These are phyloP conservation scores for Heritiera littoralis DNA, from an alignment of 345 rosid species.

Conservation along the genomic window DNA sequence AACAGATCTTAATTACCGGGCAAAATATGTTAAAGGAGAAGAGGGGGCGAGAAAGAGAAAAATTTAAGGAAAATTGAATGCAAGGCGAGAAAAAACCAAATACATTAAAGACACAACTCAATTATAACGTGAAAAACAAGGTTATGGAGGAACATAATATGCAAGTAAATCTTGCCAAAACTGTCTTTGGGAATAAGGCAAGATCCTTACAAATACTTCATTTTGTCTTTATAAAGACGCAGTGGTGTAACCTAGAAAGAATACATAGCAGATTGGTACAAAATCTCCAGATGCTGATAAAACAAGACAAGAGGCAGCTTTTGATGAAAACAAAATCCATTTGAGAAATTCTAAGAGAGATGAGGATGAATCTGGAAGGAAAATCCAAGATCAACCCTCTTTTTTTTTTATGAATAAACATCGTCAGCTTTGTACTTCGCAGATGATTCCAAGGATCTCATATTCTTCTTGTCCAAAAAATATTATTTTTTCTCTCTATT, in stretches of 20 bases:
- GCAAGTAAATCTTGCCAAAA: background rate
- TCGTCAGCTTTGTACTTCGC: background rate
- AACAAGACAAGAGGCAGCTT: background rate
- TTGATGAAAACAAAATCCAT: background rate
- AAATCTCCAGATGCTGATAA: background rate
- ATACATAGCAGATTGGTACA: background rate
- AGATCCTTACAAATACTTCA: too few species aligned
- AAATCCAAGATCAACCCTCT: background rate
- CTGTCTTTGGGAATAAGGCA: background rate
- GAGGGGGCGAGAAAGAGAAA: too few species aligned
- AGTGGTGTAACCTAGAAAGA: constrained; percentile 8
- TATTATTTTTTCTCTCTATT: background rate
- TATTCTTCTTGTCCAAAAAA: background rate
- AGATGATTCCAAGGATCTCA: background rate
- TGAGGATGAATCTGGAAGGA: background rate
- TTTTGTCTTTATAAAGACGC: background rate
- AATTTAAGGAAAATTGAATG: background rate
- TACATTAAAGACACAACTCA: background rate
- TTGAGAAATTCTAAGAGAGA: background rate
- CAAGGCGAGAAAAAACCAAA: background rate
- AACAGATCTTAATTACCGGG: too few species aligned
- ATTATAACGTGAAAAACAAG: background rate
- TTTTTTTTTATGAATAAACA: background rate
- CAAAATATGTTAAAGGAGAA: too few species aligned
- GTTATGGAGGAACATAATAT: background rate